Evolutionary conservation across 805 yeast genomes (phyloP), one percentile per base, ranked within the genome.

Genomic region (Candida tallmaniae): DNA sequence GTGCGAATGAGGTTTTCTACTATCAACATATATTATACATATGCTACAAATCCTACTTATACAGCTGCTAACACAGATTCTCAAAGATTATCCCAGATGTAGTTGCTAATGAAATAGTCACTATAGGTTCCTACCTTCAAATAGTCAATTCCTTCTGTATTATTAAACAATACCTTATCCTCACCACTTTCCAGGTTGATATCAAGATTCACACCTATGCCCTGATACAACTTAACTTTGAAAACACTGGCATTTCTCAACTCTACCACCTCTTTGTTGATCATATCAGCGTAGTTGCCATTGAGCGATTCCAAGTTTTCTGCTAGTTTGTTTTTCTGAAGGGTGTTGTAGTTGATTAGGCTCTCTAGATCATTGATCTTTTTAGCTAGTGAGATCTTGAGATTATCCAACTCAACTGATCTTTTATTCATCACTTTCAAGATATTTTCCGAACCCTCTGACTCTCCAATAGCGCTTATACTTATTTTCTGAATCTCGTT

Each of bases 51-150:
- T n/a, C n/a, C n/a, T n/a, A n/a, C n/a, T 22, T 21, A 31, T 26
- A 24, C 23, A 22, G 17, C 10, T 26, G 22, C 26, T 18, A 20
- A 28, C 31, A 23, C 23, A 20, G 7, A 7, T 20, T 20, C 7
- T 20, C 23, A 20, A 20, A 27, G 12, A 6, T 73, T 70, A 41
- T 83, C 93, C 95, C 95, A 85, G 21, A 85, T 73, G 51, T 75
- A 81, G 49, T 85, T 84, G 10, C 86, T 73, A 20, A 83, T 72
- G 54, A 83, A 84, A 48, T 70, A 80, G 39, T 78, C 80, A 47
- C 83, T 76, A 41, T 78, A 75, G 39, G 75, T 71, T 28, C 69
- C 68, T 50, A 78, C 68, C 18, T 74, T 70, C 34, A 82, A 55
- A 6, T 74, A 61, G 45, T 72, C 74, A 18, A 62, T 52, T 31